Conservation (phyloP, 768 basidiomycete species). For the Mrakia frigida region DNA sequence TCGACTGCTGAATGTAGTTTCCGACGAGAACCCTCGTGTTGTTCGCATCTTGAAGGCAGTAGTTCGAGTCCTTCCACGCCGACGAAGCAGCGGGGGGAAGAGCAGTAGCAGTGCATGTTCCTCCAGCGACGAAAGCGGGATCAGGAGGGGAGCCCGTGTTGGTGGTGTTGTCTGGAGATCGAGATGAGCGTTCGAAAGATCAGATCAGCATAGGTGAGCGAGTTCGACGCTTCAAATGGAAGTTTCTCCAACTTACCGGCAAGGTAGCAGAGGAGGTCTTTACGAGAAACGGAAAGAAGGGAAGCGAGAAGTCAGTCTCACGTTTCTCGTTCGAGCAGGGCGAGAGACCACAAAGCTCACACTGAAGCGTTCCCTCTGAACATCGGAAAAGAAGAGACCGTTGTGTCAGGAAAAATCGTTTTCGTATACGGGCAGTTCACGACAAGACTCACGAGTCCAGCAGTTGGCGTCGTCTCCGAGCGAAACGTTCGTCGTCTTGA, state of each 20-base stretch:
- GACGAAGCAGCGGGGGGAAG: not conserved
- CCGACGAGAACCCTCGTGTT: conserved; percentile 14
- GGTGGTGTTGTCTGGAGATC: not conserved
- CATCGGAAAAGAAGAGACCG: not conserved
- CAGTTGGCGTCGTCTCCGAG: conserved; percentile 18
- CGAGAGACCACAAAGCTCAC: no score
- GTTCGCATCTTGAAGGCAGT: conserved; percentile 15
- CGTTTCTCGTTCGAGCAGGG: not conserved
- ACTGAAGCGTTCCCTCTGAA: not conserved
- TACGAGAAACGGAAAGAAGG: not conserved
- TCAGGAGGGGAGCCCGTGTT: not conserved
- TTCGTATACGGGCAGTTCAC: no score
- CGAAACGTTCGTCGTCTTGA: conserved; percentile 3
- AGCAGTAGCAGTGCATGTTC: not conserved
- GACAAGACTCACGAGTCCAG: not conserved
- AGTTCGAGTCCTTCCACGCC: not conserved
- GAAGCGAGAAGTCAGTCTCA: not conserved
- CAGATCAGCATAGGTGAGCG: no score
- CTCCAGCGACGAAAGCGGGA: conserved; percentile 8
- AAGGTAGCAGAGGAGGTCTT: not conserved
- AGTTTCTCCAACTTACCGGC: no score
- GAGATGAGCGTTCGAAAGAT: no score
- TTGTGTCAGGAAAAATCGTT: no score
- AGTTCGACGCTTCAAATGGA: no score
- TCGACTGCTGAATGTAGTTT: conserved; percentile 14